Percentiles rank a stretch among this genome's conserved stretches.
These are phyloP conservation scores for Trichoderma sp. DNA, from an alignment of 2,329 filamentous ascomycete genomes.

Conservation along the genomic window DNA sequence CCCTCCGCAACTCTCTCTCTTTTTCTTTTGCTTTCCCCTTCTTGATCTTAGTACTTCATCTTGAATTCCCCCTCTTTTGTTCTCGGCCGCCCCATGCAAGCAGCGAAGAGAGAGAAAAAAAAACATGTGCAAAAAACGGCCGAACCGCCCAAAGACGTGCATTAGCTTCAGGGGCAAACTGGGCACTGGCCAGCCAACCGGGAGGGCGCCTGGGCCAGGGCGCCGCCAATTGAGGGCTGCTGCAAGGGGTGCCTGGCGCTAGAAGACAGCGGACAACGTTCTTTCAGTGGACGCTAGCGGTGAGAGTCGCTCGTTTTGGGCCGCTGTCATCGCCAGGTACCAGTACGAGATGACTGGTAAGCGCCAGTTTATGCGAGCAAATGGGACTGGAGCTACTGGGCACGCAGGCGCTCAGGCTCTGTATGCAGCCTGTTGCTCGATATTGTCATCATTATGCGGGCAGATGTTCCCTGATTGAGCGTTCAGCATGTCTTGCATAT, in stretches of 20 bases:
- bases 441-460: background rate
- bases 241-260: slow-evolving; percentile 19
- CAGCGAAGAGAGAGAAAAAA: background rate
- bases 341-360: background rate
- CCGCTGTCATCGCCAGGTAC: background rate
- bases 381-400: background rate
- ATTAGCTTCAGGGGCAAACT: slow-evolving; percentile 29
- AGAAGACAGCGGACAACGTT: slow-evolving; percentile 22
- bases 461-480: background rate
- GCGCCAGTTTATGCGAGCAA: slow-evolving; percentile 1
- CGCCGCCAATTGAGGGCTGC: background rate
- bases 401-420: background rate
- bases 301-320: slow-evolving; percentile 1
- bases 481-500: background rate
- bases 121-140: slow-evolving; percentile 23
- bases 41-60: background rate
- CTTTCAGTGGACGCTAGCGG: slow-evolving; percentile 19
- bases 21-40: background rate
- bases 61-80: background rate
- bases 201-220: slow-evolving; percentile 12
- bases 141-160: slow-evolving; percentile 25
- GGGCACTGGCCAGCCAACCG: slow-evolving; percentile 24
- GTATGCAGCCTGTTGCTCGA: background rate
- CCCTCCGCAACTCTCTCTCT: background rate
- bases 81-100: background rate